These are phyloP conservation scores for Colletotrichum lindemuthianum DNA, from an alignment of 2,329 filamentous ascomycete species.

Conservation along the genomic window DNA sequence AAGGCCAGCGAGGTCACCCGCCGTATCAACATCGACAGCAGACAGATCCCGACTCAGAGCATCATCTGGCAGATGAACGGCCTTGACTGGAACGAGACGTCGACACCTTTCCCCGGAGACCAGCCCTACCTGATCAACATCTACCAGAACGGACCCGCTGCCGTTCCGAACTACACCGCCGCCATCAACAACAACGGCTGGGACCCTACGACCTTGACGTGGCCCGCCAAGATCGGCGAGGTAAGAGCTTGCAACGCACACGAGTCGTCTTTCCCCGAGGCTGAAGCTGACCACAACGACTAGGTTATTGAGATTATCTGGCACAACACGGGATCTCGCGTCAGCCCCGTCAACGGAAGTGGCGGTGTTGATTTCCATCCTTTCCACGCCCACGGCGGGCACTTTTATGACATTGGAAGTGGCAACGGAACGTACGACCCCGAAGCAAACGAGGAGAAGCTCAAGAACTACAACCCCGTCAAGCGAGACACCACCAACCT, in stretches of 20 bases:
- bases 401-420: slow-evolving; percentile 63
- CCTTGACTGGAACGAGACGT: slow-evolving; percentile 55
- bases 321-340: slow-evolving; percentile 31
- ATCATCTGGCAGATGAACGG: slow-evolving; percentile 47
- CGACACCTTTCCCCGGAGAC: slow-evolving; percentile 18
- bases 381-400: slow-evolving; percentile 64
- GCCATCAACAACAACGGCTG: slow-evolving; percentile 62
- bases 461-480: slow-evolving; percentile 46
- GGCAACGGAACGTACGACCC: slow-evolving; percentile 65
- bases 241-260: slow-evolving; percentile 63
- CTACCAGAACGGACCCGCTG: slow-evolving; percentile 54
- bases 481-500: slow-evolving; percentile 62
- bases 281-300: neutral
- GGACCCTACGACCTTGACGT: slow-evolving; percentile 61
- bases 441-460: slow-evolving; percentile 55
- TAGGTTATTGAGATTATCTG: slow-evolving; percentile 29
- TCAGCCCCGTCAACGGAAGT: slow-evolving; percentile 46
- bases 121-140: slow-evolving; percentile 62
- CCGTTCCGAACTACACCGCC: slow-evolving; percentile 62
- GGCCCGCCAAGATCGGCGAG: slow-evolving; percentile 65
- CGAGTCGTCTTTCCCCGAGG: slow-evolving; percentile 40
- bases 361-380: slow-evolving; percentile 60
- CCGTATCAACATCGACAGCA: slow-evolving; percentile 54
- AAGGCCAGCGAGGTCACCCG: slow-evolving; percentile 59
- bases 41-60: slow-evolving; percentile 7